These are phyloP conservation scores for Biancaea sappan DNA, from an alignment of 306 rosid species.

Conservation along the genomic window DNA sequence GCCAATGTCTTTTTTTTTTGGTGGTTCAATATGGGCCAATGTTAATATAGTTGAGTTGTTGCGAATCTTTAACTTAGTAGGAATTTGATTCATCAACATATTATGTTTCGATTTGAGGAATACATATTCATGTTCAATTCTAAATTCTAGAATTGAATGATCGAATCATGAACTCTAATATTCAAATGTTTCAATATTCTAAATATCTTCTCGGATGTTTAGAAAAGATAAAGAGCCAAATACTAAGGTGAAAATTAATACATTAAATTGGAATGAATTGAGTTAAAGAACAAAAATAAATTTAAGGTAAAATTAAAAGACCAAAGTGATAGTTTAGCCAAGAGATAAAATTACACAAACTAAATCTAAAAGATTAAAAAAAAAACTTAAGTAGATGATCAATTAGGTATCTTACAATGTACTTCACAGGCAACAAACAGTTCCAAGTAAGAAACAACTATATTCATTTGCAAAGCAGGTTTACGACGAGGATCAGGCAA, in stretches of 20 bases:
- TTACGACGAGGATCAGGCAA: conserved; percentile 37
- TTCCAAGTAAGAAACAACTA: conserved; percentile 27
- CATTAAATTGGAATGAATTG: neutral
- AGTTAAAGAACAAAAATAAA: neutral
- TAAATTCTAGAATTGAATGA: too few species aligned
- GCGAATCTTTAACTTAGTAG: too few species aligned
- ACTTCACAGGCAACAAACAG: conserved; percentile 19
- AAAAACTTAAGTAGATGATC: neutral
- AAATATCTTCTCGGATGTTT: too few species aligned
- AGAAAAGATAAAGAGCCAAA: neutral
- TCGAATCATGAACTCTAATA: neutral
- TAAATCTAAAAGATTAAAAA: neutral
- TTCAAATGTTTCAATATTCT: conserved; percentile 1
- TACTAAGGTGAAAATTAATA: neutral
- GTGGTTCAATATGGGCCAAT: too few species aligned
- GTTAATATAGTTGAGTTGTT: too few species aligned
- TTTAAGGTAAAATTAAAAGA: too few species aligned
- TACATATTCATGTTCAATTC: too few species aligned
- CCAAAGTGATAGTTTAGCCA: too few species aligned
- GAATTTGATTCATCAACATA: too few species aligned
- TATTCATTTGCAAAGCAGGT: conserved; percentile 28
- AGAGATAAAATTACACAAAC: neutral
- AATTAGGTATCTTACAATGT: conserved; percentile 24
- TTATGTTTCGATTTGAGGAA: too few species aligned
- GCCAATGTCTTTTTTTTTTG: too few species aligned